Evolutionary conservation across 257 asterid species (phyloP).

Genomic region (Solanum lycopersicoides): DNA sequence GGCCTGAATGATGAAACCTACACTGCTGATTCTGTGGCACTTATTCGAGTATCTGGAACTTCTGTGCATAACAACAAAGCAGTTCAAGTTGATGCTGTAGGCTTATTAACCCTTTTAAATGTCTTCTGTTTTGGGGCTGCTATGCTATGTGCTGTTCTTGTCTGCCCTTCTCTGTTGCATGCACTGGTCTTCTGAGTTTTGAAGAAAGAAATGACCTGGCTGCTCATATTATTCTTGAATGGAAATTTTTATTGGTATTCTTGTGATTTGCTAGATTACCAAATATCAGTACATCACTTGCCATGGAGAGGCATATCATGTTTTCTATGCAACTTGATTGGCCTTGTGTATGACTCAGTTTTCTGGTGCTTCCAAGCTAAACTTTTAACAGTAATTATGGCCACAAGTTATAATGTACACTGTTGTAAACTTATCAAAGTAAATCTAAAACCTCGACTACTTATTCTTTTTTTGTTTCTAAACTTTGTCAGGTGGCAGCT

Average conservation of each 20-base stretch:
- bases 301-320: neutral
- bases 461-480: neutral
- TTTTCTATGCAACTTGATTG: neutral
- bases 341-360: neutral
- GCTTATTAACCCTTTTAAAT: constrained; percentile 6
- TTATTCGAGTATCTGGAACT: constrained; percentile 78
- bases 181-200: neutral
- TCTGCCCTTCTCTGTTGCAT: neutral
- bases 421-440: neutral
- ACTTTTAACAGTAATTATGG: neutral
- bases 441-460: neutral
- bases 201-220: neutral
- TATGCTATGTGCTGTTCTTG: neutral
- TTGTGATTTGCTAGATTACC: neutral
- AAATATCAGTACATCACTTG: neutral
- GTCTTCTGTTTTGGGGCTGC: neutral
- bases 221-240: neutral
- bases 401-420: neutral
- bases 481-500: constrained; percentile 52
- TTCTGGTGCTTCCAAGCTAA: neutral
- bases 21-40: constrained; percentile 78
- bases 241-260: neutral
- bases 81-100: constrained; percentile 93
- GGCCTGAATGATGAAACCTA: constrained; percentile 96
- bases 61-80: constrained; percentile 64